Evolutionary conservation across 2,329 filamentous ascomycete species (phyloP).

Genomic region (Ploettnerulaceae sp.): DNA sequence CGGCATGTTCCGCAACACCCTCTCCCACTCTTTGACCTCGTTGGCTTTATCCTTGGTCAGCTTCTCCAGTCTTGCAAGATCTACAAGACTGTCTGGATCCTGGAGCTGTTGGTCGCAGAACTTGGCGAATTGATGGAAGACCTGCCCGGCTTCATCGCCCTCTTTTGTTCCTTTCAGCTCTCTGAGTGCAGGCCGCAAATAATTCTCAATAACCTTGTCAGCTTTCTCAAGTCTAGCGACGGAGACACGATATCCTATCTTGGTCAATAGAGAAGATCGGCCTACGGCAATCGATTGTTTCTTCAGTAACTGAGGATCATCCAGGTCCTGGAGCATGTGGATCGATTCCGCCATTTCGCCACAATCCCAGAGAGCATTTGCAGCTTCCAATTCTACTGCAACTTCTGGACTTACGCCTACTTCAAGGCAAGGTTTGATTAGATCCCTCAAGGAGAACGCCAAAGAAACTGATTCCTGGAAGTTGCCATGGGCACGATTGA

Average conservation of each 20-base stretch:
- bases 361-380: conserved; percentile 89
- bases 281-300: conserved; percentile 69
- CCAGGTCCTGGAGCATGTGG: conserved; percentile 74
- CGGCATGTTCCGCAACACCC: neutral
- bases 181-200: conserved; percentile 77
- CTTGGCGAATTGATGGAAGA: conserved; percentile 89
- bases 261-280: conserved; percentile 75
- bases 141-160: conserved; percentile 73
- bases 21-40: conserved; percentile 69
- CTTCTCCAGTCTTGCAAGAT: conserved; percentile 74
- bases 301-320: conserved; percentile 54
- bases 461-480: conserved; percentile 84
- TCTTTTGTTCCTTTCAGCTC: conserved; percentile 66
- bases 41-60: conserved; percentile 75
- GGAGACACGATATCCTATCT: conserved; percentile 82
- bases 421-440: conserved; percentile 64
- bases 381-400: conserved; percentile 73
- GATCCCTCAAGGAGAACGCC: conserved; percentile 74
- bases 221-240: conserved; percentile 88
- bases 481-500: conserved; percentile 75
- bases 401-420: conserved; percentile 74
- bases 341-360: conserved; percentile 88
- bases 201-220: conserved; percentile 81
- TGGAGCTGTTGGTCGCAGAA: conserved; percentile 95
- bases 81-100: conserved; percentile 77